Evolutionary conservation across 2,329 filamentous ascomycete species (phyloP), one percentile per base, ranked within the genome.

Genomic region (Chrysoporthe cubensis): DNA sequence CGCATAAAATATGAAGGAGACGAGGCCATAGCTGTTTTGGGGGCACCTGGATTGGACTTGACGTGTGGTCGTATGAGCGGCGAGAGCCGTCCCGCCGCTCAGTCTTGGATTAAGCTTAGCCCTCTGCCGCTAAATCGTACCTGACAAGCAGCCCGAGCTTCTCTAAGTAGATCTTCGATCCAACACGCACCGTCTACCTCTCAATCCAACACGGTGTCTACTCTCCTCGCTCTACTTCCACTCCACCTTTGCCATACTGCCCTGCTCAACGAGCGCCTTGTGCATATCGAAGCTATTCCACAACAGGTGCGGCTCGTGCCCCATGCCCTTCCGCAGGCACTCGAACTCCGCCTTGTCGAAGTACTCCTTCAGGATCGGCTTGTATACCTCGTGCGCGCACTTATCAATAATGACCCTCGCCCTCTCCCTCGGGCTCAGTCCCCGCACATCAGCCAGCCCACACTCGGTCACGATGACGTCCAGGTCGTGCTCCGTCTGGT

Each of bases 281-380:
- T 97, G 94, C 89, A 97, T 92, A 79, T 96, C 92, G 78, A 97
- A 97, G 59, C 86, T 84, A 80, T 96, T 91, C 85, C 90, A 96
- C 71, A 97, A 83, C 76, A 96, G 81, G 79, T 97, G 93, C 37
- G 94, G 94, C 84, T 97, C 91, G 79, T 97, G 93, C 26, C 92
- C 93, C 92, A 90, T 92, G 26, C 93, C 94, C 85, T 93, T 95
- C 78, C 85, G 87, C 78, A 96, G 80, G 77, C 93, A 96, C 81
- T 96, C 92, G 75, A 86, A 92, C 81, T 97, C 94, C 48, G 94
- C 93, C 79, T 91, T 91, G 72, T 94, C 89, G 71, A 94, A 90
- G 83, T 97, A 97, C 75, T 92, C 91, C 76, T 85, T 84, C 61
- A 97, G 83, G 74, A 97, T 96, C 8, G 92, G 91, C 77, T 87